Evolutionary conservation across 2,329 filamentous ascomycete species (phyloP).

Genomic region (Exserohilum rostratum): DNA sequence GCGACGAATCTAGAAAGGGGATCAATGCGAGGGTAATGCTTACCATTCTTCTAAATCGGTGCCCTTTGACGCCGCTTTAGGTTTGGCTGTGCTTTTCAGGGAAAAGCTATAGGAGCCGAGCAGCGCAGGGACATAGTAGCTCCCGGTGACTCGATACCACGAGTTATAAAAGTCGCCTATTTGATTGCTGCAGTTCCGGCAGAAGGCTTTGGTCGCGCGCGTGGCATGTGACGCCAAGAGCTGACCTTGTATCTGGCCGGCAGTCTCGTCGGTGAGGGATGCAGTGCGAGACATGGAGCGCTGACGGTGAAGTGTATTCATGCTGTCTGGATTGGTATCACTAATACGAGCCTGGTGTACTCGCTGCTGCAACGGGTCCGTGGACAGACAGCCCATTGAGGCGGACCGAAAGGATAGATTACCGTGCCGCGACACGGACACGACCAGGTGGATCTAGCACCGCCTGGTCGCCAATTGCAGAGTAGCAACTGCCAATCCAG

Average conservation of each 20-base stretch:
- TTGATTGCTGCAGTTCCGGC: slow-evolving; percentile 33
- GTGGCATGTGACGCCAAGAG: slow-evolving; percentile 14
- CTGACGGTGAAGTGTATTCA: slow-evolving; percentile 15
- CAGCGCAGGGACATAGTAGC: slow-evolving; percentile 45
- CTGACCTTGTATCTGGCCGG: not conserved
- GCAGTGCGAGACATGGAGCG: slow-evolving; percentile 17
- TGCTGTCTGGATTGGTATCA: slow-evolving; percentile 6
- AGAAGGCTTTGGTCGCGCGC: slow-evolving; percentile 38
- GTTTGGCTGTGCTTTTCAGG: slow-evolving; percentile 32
- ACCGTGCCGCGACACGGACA: not conserved
- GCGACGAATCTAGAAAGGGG: not conserved
- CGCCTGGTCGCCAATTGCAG: slow-evolving; percentile 1
- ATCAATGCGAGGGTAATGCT: slow-evolving; percentile 32
- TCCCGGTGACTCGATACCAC: slow-evolving; percentile 43
- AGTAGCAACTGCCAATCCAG: too few relatives aligned
- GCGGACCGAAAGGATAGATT: slow-evolving; percentile 9
- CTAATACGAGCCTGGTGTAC: slow-evolving; percentile 1
- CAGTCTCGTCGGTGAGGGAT: slow-evolving; percentile 9
- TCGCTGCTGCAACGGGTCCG: not conserved
- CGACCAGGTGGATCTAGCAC: not conserved
- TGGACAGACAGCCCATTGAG: slow-evolving; percentile 1
- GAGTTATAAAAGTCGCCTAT: slow-evolving; percentile 48
- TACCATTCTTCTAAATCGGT: slow-evolving; percentile 48
- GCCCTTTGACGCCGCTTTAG: slow-evolving; percentile 35
- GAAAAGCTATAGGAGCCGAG: slow-evolving; percentile 42